Evolutionary conservation across 1,284 basidiomycete genomes (phyloP), one percentile per base, ranked within the genome.

Genomic region (Cutaneotrichosporon sp.): DNA sequence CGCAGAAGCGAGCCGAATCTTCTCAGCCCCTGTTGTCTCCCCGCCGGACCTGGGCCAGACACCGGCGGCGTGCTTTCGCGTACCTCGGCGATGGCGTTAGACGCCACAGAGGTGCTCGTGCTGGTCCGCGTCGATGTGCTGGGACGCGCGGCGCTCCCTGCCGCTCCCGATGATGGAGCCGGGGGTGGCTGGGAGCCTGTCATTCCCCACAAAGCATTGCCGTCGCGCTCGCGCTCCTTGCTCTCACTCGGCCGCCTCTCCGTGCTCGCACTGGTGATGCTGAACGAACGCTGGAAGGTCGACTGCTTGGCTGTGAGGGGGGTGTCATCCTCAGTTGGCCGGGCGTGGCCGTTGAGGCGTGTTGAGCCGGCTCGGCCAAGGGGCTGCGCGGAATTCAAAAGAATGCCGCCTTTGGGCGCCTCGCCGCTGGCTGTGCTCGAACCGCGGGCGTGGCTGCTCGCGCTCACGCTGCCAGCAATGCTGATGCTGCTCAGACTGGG

Each of bases 1-100:
- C 35, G 56, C 37, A 72, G 56, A 31, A 72, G 43, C 48, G 62
- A 67, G n/a, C 66, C 64, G 19, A 69, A 60, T 47, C 69, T 60
- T 46, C 59, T 61, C 53, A 71, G 27, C 12, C 47, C 47, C 11
- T 49, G 33, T 29, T 22, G 24, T 19, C 35, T 33, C 16, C 16
- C 29, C 29, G 29, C 14, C 29, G 14, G n/a, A n/a, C n/a, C n/a
- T n/a, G n/a, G n/a, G n/a, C n/a, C n/a, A n/a, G n/a, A n/a, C n/a
- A n/a, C n/a, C n/a, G n/a, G n/a, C n/a, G n/a, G n/a, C n/a, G n/a
- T n/a, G n/a, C n/a, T n/a, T n/a, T 41, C 24, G 24, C 38, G 5
- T 22, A 22, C 38, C 45, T 46, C 45, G 22, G 32, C 26, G 16
- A 35, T 35, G 22, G n/a, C 22, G 22, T 25, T 25, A 3, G 32